These are phyloP conservation scores for Thalassiosira mediterranea DNA, from an alignment of 352 stramenopile species.

Conservation along the genomic window DNA sequence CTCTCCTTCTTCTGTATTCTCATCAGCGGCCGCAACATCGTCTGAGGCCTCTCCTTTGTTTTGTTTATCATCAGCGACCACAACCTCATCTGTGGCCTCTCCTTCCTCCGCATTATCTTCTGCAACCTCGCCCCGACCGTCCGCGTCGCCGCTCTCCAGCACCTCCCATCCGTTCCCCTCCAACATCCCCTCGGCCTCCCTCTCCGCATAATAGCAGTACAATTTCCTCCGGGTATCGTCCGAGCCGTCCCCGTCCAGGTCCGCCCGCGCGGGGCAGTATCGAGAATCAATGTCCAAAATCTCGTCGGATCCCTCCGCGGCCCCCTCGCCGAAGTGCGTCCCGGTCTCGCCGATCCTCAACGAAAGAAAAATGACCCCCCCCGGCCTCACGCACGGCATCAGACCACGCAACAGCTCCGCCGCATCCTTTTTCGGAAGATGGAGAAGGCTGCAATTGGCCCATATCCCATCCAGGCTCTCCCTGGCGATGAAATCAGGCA, in stretches of 20 bases:
- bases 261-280: neutral
- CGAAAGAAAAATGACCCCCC: slow-evolving; percentile 35
- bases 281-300: slow-evolving; percentile 5
- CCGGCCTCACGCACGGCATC: slow-evolving; percentile 15
- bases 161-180: slow-evolving; percentile 21
- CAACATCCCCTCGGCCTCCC: slow-evolving; percentile 27
- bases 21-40: no score
- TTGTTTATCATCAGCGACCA: no score
- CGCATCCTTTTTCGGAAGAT: slow-evolving; percentile 34
- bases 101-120: no score
- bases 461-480: slow-evolving; percentile 39
- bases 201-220: slow-evolving; percentile 31
- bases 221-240: slow-evolving; percentile 26
- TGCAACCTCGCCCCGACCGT: no score
- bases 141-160: slow-evolving; percentile 27
- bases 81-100: no score
- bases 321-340: slow-evolving; percentile 11
- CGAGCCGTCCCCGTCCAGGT: neutral
- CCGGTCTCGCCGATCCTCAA: slow-evolving; percentile 16
- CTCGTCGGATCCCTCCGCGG: slow-evolving; percentile 17
- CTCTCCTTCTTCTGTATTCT: no score
- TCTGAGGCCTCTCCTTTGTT: no score
- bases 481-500: slow-evolving; percentile 8
- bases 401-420: slow-evolving; percentile 7
- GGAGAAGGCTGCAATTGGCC: slow-evolving; percentile 27